Evolutionary conservation across 306 rosid genomes (phyloP).

Genomic region (Gillenia trifoliata): DNA sequence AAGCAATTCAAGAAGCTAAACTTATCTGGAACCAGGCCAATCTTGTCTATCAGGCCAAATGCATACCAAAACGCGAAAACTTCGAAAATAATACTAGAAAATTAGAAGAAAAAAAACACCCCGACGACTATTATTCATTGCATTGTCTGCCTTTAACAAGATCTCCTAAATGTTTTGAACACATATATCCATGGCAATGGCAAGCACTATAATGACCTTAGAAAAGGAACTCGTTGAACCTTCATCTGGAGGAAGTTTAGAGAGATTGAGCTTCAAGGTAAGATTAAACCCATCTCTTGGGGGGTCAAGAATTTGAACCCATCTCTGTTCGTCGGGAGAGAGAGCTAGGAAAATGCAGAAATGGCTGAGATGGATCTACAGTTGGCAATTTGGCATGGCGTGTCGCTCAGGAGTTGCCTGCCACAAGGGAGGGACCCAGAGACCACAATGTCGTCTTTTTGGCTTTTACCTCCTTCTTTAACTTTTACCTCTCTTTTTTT

Average conservation of each 20-base stretch:
- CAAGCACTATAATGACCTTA: conserved; percentile 43
- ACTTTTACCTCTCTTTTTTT: too few species aligned
- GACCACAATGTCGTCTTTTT: neutral
- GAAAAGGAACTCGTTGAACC: conserved; percentile 57
- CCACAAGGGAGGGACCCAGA: too few species aligned
- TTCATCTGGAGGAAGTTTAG: conserved; percentile 75
- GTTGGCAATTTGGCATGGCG: neutral
- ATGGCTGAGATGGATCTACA: conserved; percentile 1
- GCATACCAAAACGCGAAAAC: too few species aligned
- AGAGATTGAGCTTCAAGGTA: conserved; percentile 79
- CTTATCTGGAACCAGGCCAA: too few species aligned
- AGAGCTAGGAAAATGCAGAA: neutral
- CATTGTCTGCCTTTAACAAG: neutral
- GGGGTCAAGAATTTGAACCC: conserved; percentile 88
- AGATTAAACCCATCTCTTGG: conserved; percentile 98
- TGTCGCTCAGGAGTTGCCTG: too few species aligned
- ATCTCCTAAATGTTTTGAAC: conserved; percentile 20
- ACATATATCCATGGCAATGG: conserved; percentile 25
- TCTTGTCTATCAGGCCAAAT: too few species aligned
- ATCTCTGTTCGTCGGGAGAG: neutral
- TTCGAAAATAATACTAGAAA: too few species aligned
- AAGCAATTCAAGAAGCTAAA: too few species aligned
- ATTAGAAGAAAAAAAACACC: too few species aligned
- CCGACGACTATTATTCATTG: too few species aligned
- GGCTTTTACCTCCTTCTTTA: neutral